Evolutionary conservation across 164 flowering plant genomes (phyloP).

Genomic region (Litsea cubeba): DNA sequence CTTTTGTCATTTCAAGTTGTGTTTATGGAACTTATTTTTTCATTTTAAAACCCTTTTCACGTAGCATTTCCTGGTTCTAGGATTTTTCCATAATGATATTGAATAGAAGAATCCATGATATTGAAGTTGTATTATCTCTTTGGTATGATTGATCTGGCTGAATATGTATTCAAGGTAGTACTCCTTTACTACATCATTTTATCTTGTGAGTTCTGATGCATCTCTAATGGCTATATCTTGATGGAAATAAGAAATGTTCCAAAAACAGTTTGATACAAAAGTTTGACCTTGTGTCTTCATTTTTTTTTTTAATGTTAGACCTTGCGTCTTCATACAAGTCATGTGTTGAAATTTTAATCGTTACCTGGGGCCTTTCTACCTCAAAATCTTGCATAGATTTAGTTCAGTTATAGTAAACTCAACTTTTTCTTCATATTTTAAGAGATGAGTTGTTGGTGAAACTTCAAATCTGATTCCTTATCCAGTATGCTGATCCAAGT

Average conservation of each 20-base stretch:
- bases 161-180: not conserved
- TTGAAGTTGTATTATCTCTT: not conserved
- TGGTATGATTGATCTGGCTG: not conserved
- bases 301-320: too few species aligned
- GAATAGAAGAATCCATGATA: not conserved
- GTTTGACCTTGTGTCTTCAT: not conserved
- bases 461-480: not conserved
- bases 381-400: too few species aligned
- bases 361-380: too few species aligned
- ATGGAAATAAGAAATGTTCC: not conserved
- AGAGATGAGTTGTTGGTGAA: not conserved
- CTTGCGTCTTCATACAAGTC: too few species aligned
- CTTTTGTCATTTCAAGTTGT: too few species aligned
- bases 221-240: not conserved
- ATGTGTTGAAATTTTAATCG: too few species aligned
- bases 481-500: not conserved
- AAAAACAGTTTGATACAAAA: not conserved
- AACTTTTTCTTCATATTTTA: not conserved
- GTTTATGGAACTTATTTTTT: too few species aligned
- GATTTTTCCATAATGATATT: not conserved
- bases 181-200: not conserved
- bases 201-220: not conserved
- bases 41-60: not conserved
- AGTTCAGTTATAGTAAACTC: not conserved
- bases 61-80: not conserved